Evolutionary conservation across 805 yeast species (phyloP), one percentile per base, ranked within the genome.

Genomic region (Scheffersomyces lignosus): DNA sequence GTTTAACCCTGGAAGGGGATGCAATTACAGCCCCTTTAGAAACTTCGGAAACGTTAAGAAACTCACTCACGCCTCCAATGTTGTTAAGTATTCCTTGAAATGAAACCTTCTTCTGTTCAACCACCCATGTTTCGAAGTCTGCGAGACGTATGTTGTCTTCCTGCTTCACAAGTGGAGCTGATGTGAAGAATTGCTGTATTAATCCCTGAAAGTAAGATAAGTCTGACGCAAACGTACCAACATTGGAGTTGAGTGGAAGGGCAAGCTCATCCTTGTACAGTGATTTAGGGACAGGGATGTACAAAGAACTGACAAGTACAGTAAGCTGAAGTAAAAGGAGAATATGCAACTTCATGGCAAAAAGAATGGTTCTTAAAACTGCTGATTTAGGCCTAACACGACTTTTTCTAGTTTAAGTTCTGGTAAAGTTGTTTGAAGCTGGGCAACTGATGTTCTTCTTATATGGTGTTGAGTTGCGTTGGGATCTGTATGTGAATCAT

Each of bases 11-110:
- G 1, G 96, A 87, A 5, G 96, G 95, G 5, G 93, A 80, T 1
- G 98, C 98, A 46, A 90, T 72, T 4, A 88, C 83, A 2, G 78
- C 86, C 20, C 97, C 97, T 5, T 59, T 49, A 0, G 77, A 66
- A 2, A 81, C 80, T 60, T 32, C 58, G 5, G 36, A 40, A 9
- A 45, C 41, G 16, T 43, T 48, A 17, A 59, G 50, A 14, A 41
- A 52, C 4, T 71, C 66, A 39, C 58, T 56, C 24, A 62, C 40
- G 1, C 83, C 82, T 15, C 84, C 85, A 25, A 81, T 76, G 49
- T 80, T 80, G 25, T 67, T 61, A 26, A 80, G 52, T 23, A 80
- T 73, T 14, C 72, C 61, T 16, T 60, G 48, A 44, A 79, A 73
- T 0, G 82, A 56, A 16, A 59, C 43, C 2, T 59, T 56, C 15